phyloP scores from a whole-genome alignment of 345 rosid genomes.

The Lumnitzera racemosa region DNA sequence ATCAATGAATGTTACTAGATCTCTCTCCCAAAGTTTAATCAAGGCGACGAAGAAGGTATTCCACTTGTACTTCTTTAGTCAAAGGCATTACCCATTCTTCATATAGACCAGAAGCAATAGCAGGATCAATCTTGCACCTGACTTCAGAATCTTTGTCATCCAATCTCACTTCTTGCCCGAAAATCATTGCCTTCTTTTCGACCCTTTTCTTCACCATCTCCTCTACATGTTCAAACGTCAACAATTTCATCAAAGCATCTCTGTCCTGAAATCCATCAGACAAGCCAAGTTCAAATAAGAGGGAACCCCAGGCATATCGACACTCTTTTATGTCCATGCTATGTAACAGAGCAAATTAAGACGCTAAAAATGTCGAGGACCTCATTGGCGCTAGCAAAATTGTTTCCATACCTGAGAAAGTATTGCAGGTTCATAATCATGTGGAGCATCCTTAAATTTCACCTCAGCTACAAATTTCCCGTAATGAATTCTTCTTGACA shows the following conservation, averaged over 20 bases:
- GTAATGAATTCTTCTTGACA: slow-evolving; percentile 82
- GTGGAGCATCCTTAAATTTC: slow-evolving; percentile 59
- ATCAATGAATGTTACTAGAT: too few species aligned
- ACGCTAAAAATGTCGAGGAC: background rate
- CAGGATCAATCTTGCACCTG: slow-evolving; percentile 59
- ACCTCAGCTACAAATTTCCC: slow-evolving; percentile 90
- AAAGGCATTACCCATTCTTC: slow-evolving; percentile 83
- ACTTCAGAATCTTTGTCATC: slow-evolving; percentile 8
- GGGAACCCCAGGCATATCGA: background rate
- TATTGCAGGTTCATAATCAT: slow-evolving; percentile 64
- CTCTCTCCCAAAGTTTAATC: slow-evolving; percentile 25
- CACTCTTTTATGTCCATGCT: too few species aligned
- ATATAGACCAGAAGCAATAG: slow-evolving; percentile 53
- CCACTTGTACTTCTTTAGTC: slow-evolving; percentile 68
- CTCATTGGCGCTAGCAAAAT: background rate
- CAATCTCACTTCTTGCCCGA: slow-evolving; percentile 55
- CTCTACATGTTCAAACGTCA: slow-evolving; percentile 66
- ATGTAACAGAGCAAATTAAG: too few species aligned
- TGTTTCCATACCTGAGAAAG: slow-evolving; percentile 48
- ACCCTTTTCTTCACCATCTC: slow-evolving; percentile 81
- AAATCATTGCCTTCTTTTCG: slow-evolving; percentile 57
- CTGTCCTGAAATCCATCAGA: slow-evolving; percentile 36
- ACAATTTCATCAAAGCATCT: slow-evolving; percentile 54
- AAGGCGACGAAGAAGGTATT: slow-evolving; percentile 75
- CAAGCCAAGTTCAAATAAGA: background rate